Conservation (phyloP, 495 filamentous ascomycete genomes). For the Aspergillus biplanus region DNA sequence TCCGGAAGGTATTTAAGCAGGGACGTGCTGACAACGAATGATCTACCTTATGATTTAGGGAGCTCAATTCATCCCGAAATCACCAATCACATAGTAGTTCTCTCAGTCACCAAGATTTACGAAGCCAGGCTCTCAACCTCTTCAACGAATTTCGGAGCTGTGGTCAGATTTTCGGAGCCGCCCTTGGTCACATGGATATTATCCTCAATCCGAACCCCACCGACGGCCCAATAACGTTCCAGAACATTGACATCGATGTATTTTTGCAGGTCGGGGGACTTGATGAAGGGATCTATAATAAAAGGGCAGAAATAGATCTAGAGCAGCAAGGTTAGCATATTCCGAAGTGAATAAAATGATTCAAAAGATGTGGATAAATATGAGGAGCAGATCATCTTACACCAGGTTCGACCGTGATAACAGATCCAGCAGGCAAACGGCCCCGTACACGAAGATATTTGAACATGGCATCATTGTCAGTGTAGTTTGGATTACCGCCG, state of each 20-base stretch:
- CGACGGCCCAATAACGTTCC: conserved; percentile 86
- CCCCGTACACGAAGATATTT: conserved; percentile 83
- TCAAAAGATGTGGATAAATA: background rate
- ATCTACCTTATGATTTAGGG: no score
- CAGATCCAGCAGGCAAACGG: conserved; percentile 69
- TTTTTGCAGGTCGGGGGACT: conserved; percentile 66
- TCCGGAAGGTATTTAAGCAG: no score
- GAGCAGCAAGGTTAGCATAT: conserved; percentile 15
- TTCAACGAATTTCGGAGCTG: conserved; percentile 69
- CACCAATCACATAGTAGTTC: background rate
- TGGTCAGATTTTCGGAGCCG: conserved; percentile 81
- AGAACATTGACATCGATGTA: conserved; percentile 76
- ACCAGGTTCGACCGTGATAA: conserved; percentile 91
- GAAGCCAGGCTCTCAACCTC: conserved; percentile 63
- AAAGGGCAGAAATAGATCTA: conserved; percentile 92
- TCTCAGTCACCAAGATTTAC: conserved; percentile 10
- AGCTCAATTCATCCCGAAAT: background rate
- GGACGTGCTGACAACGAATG: no score
- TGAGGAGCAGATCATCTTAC: conserved; percentile 45
- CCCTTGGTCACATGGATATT: conserved; percentile 77
- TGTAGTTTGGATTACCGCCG: conserved; percentile 84
- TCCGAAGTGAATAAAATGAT: background rate
- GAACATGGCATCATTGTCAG: conserved; percentile 83
- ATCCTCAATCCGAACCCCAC: conserved; percentile 79
- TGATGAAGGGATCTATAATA: conserved; percentile 83